Percentiles rank a stretch among this genome's conserved stretches.
phyloP scores from a whole-genome alignment of 768 basidiomycete species.

The Cantharellus anzutake region DNA sequence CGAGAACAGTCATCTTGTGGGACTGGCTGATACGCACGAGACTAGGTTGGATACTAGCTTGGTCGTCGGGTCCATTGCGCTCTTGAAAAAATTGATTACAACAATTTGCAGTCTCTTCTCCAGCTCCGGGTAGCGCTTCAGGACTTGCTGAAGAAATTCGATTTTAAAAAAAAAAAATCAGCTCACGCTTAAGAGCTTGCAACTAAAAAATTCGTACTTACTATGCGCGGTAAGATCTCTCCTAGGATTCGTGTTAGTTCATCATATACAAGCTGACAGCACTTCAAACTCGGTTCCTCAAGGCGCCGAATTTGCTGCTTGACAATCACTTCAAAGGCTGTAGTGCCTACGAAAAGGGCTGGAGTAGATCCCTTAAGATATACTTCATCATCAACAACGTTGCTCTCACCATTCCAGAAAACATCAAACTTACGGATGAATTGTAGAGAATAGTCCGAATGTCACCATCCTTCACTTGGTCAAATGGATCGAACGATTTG shows the following conservation, averaged over 20 bases:
- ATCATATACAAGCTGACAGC: conserved; percentile 90
- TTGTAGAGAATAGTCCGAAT: conserved; percentile 93
- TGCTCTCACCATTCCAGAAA: too few species aligned
- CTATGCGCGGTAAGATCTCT: conserved; percentile 74
- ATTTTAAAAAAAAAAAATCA: neutral
- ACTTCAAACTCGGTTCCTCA: conserved; percentile 86
- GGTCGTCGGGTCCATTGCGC: conserved; percentile 80
- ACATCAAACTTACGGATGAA: conserved; percentile 52
- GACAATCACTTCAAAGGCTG: conserved; percentile 95
- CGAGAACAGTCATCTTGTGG: neutral
- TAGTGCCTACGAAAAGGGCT: conserved; percentile 87
- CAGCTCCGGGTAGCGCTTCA: conserved; percentile 92
- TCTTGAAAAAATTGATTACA: conserved; percentile 94
- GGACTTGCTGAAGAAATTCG: conserved; percentile 50
- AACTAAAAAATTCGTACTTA: conserved; percentile 21
- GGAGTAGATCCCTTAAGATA: conserved; percentile 71
- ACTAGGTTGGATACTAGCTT: conserved; percentile 92
- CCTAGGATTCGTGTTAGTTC: conserved; percentile 92
- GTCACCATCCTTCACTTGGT: conserved; percentile 97
- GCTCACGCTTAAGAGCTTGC: neutral
- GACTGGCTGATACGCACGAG: conserved; percentile 31
- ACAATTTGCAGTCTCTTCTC: conserved; percentile 92
- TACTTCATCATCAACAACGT: too few species aligned
- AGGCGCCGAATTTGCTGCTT: conserved; percentile 97
- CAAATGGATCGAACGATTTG: conserved; percentile 92